Evolutionary conservation across 441 rosid species (phyloP).

Genomic region (Pelargonium citronellum): DNA sequence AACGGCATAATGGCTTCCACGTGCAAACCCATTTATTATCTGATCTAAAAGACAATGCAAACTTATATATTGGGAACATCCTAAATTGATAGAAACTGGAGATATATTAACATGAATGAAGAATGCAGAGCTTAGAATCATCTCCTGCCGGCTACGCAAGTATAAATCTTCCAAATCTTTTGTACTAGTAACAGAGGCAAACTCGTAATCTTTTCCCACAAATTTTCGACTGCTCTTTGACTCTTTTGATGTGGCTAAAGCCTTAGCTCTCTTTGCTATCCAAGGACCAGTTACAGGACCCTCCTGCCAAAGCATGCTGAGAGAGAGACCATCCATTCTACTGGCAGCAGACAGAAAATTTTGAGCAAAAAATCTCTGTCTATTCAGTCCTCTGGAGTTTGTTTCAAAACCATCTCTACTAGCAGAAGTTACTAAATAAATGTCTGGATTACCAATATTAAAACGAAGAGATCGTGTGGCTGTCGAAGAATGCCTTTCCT

Average conservation of each 20-base stretch:
- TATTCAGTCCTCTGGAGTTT: constrained; percentile 24
- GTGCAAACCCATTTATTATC: constrained; percentile 41
- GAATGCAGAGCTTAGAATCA: constrained; percentile 59
- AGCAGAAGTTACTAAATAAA: constrained; percentile 54
- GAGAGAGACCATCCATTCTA: constrained; percentile 42
- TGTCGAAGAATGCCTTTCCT: constrained; percentile 37
- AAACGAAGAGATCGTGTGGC: constrained; percentile 47
- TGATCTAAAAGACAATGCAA: constrained; percentile 48
- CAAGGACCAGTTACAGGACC: constrained; percentile 55
- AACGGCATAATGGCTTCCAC: constrained; percentile 27
- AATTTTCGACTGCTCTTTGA: constrained; percentile 40
- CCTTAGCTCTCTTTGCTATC: constrained; percentile 75
- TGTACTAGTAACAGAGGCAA: constrained; percentile 55
- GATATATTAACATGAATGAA: constrained; percentile 52
- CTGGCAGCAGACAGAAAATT: constrained; percentile 51
- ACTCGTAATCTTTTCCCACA: constrained; percentile 56
- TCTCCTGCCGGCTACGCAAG: constrained; percentile 55
- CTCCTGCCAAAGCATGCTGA: constrained; percentile 78
- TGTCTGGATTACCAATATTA: constrained; percentile 47
- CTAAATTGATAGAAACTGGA: constrained; percentile 42
- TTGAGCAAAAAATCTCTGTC: constrained; percentile 41
- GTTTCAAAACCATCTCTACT: constrained; percentile 33
- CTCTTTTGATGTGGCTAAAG: constrained; percentile 58
- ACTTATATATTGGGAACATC: constrained; percentile 42
- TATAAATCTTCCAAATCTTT: constrained; percentile 50